Evolutionary conservation across 1,284 basidiomycete genomes (phyloP), one percentile per base, ranked within the genome.

Genomic region (Hemileia vastatrix): DNA sequence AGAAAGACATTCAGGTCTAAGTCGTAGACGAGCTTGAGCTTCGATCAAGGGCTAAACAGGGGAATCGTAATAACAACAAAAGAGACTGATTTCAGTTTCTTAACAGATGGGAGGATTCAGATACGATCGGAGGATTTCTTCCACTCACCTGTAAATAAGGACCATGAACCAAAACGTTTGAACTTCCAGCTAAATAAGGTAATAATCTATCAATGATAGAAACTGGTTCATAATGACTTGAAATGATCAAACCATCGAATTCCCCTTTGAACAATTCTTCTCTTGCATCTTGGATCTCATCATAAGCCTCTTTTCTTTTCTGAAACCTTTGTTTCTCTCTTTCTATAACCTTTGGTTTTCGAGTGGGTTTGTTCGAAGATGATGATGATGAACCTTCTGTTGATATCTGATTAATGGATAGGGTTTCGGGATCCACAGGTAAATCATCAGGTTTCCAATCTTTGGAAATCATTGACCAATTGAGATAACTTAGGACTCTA

Each of bases 381-480:
- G 5, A 9, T 33, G 52, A 54, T 13, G 57, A 15, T 27, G 24
- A 15, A 18, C 18, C 4, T 2, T n/a, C 19, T 9, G 11, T 21
- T 24, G 18, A 21, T 60, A n/a, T 64, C n/a, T 58, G 32, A 47
- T 45, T 58, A 21, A 3, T 54, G 6, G n/a, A 13, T 3, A 48
- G 47, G 43, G 19, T 50, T 21, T 67, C 56, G 15, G 55, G 19
- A 49, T 71, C 69, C 6, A 66, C 21, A 6, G 69, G 67, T 56
- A 65, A 76, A 78, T 64, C 74, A 85, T 86, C 76, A 13, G 86
- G 84, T 15, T 76, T 79, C 69, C 88, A 88, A 23, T 84, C 82
- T 72, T 87, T 84, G 59, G 89, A 85, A 6, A 85, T 84, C 15
- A 88, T 87, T 43, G 88, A 87, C 92, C 93, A 97, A 73, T 94